Base-by-base conservation (phyloP, 352 stramenopile genomes). In the Globisporangium yorkense region DNA sequence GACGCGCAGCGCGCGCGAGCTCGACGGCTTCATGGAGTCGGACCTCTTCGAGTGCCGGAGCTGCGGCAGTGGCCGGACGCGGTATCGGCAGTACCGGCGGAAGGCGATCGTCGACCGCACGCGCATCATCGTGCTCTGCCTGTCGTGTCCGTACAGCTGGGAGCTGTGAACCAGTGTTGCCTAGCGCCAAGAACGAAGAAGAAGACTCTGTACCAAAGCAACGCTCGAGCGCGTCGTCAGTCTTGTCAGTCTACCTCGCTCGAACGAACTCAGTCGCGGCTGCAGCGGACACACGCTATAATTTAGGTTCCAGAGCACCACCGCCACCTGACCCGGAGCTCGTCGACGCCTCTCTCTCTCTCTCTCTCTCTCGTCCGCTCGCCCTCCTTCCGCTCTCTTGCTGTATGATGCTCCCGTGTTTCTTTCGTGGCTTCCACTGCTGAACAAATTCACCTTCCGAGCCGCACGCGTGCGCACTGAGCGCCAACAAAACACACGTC, bases 101-200 rank as follows among this genome's bases (percentile, higher is more conserved):
- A 92, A 94, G 61, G 82, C 84, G 18, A 84, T 91, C 29, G 84
- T 92, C 39, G 84, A 94, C 63, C 84, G 84, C 62, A 85, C 77
- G 51, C 84, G 84, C 21, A 89, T 94, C 48, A 84, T 94, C 59
- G 72, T 94, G 56, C 75, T 92, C 57, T 94, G 84, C 50, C 67
- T 84, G 8, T 65, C 75, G 49, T 94, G 84, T 70, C 78, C 82
- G 4, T 84, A 88, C 56, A 79, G 75, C 45, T 92, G 84, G 84
- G 82, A 94, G 50, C 55, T 94, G 24, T 94, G 69, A 83, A 20
- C 46, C 12, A 13, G 35, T 29, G 33, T 37, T 37, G 33, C 33
- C 24, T n/a, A 13, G 13, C 20, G 29, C 18, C 48, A 24, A 50
- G 27, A 39, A 51, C 15, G 27, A 45, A 29, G 51, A 51, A 27